Percentiles rank a stretch among this genome's conserved stretches.
Evolutionary conservation across 805 yeast genomes (phyloP).

Genomic region (Candida maesae): DNA sequence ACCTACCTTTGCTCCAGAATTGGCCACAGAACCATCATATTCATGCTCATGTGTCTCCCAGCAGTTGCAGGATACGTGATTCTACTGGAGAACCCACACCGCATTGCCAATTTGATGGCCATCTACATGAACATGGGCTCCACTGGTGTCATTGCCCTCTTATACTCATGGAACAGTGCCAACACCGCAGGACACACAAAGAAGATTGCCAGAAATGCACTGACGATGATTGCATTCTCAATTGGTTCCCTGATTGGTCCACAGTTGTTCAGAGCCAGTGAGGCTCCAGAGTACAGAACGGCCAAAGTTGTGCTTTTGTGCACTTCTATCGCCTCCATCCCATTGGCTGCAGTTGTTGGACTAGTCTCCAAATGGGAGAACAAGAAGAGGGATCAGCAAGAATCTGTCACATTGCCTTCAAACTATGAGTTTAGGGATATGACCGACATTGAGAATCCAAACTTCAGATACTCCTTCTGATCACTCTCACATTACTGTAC

Average conservation of each 20-base stretch:
- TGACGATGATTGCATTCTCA: constrained; percentile 56
- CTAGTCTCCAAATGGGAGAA: constrained; percentile 47
- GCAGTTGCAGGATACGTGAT: constrained; percentile 51
- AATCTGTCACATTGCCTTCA: constrained; percentile 29
- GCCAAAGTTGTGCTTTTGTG: constrained; percentile 56
- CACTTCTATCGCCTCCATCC: constrained; percentile 44
- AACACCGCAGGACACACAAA: constrained; percentile 63
- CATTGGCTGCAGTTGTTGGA: constrained; percentile 40
- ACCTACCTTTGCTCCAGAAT: constrained; percentile 35
- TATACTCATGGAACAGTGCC: constrained; percentile 59
- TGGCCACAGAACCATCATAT: constrained; percentile 35
- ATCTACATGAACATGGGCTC: constrained; percentile 52
- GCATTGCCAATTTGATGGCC: constrained; percentile 45
- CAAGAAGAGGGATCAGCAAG: constrained; percentile 40
- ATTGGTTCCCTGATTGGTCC: constrained; percentile 62
- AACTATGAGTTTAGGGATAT: constrained; percentile 50
- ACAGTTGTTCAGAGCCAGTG: constrained; percentile 49
- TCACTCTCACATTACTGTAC: not conserved
- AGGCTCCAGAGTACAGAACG: constrained; percentile 50
- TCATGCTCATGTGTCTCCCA: constrained; percentile 37
- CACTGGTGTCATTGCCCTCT: constrained; percentile 51
- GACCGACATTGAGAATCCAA: constrained; percentile 55
- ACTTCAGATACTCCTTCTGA: constrained; percentile 45
- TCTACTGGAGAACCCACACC: constrained; percentile 35
- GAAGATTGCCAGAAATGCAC: constrained; percentile 48